Evolutionary conservation across 495 filamentous ascomycete genomes (phyloP).

Genomic region (Neurospora pannonica): DNA sequence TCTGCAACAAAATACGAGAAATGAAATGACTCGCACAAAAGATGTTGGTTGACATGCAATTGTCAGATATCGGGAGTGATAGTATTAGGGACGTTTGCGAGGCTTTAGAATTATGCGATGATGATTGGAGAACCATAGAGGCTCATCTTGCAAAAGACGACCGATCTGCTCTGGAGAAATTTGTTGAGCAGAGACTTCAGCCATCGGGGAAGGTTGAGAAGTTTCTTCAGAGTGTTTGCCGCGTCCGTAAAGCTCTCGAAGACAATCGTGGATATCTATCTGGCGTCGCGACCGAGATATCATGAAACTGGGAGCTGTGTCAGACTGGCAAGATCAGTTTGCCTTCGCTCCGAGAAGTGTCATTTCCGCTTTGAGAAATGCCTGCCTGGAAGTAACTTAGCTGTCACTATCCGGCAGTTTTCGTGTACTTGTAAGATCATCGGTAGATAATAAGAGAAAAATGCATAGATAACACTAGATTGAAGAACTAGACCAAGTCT

Average conservation of each 20-base stretch:
- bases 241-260: background rate
- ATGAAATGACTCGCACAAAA: background rate
- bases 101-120: background rate
- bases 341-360: background rate
- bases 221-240: background rate
- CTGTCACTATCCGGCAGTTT: background rate
- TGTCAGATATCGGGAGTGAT: background rate
- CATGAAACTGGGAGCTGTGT: background rate
- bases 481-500: background rate
- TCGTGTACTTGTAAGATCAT: background rate
- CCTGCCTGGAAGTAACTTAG: background rate
- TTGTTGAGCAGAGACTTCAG: background rate
- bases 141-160: background rate
- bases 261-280: background rate
- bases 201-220: background rate
- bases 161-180: background rate
- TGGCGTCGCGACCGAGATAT: background rate
- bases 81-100: background rate
- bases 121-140: background rate
- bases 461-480: background rate
- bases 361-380: background rate
- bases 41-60: background rate
- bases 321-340: background rate
- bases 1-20: background rate
- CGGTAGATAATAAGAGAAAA: background rate